These are phyloP conservation scores for Hericium coralloides DNA, from an alignment of 768 basidiomycete species.

Conservation along the genomic window DNA sequence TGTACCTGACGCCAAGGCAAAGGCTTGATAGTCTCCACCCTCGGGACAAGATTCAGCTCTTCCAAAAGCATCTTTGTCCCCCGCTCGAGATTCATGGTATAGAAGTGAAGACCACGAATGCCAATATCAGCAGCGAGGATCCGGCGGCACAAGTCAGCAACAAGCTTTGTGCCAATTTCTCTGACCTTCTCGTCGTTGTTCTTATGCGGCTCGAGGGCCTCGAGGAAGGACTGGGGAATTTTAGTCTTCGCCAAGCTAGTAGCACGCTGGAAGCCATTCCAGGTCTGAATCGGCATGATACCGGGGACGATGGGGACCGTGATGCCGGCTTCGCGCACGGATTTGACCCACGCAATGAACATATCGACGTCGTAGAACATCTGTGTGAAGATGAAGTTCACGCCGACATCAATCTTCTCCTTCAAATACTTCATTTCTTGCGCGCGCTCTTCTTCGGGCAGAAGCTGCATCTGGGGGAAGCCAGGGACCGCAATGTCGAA, in stretches of 20 bases:
- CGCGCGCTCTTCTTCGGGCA: conserved; percentile 64
- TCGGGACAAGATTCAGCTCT: conserved; percentile 81
- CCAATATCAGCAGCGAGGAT: conserved; percentile 76
- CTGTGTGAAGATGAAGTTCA: conserved; percentile 93
- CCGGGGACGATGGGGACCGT: conserved; percentile 87
- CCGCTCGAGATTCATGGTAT: conserved; percentile 96
- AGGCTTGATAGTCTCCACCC: conserved; percentile 87
- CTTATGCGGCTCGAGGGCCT: conserved; percentile 77
- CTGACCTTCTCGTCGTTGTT: conserved; percentile 91
- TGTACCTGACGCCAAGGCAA: conserved; percentile 92
- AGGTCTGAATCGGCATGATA: conserved; percentile 93
- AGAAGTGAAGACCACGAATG: conserved; percentile 88
- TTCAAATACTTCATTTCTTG: conserved; percentile 82
- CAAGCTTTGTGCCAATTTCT: conserved; percentile 87
- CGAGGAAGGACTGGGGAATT: conserved; percentile 69
- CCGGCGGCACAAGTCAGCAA: conserved; percentile 87
- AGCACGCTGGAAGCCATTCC: conserved; percentile 87
- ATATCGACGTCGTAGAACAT: conserved; percentile 95
- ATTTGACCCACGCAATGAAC: conserved; percentile 87
- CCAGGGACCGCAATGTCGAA: conserved; percentile 94
- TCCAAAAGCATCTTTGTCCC: conserved; percentile 93
- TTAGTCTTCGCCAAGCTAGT: conserved; percentile 65
- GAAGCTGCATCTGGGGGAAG: conserved; percentile 75
- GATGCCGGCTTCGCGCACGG: conserved; percentile 77
- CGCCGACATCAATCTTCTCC: conserved; percentile 86